phyloP scores from a whole-genome alignment of 2,329 filamentous ascomycete species.

The Pseudocercospora macadamiae region DNA sequence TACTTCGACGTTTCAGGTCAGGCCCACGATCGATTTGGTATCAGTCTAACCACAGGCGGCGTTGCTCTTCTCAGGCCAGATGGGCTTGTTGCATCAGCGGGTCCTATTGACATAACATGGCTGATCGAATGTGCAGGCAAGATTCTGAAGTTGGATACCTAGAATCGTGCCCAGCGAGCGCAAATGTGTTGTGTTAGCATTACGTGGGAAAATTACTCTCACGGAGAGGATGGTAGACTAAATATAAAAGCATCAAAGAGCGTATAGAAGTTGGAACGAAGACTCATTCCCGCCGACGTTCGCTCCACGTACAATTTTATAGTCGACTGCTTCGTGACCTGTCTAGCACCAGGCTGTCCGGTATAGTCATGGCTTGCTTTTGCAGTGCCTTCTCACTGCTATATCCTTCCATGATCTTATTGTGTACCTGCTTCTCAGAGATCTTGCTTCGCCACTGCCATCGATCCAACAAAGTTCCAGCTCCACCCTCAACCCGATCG shows the following conservation, averaged over 20 bases:
- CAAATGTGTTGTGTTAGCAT: too few relatives aligned
- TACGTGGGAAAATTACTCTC: too few relatives aligned
- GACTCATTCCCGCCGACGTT: neutral
- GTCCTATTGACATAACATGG: too few relatives aligned
- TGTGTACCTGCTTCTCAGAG: neutral
- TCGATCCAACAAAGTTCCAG: neutral
- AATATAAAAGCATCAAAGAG: neutral
- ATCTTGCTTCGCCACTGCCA: neutral
- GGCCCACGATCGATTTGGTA: too few relatives aligned
- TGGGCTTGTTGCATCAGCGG: too few relatives aligned
- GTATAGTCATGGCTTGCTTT: neutral
- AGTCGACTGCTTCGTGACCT: neutral
- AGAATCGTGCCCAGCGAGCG: too few relatives aligned
- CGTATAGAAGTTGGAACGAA: neutral
- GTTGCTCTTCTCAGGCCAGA: too few relatives aligned
- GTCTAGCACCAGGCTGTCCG: neutral
- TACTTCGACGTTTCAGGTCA: too few relatives aligned
- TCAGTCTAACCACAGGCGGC: too few relatives aligned
- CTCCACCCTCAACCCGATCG: neutral
- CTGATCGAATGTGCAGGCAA: too few relatives aligned
- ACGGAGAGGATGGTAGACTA: too few relatives aligned
- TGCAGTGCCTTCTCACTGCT: neutral
- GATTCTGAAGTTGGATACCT: too few relatives aligned
- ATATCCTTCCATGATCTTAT: neutral
- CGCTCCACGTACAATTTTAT: neutral